Percentiles rank a stretch among this genome's conserved stretches.
These are phyloP conservation scores for Carex arenaria DNA, from an alignment of 202 grass and related monocot species.

Conservation along the genomic window DNA sequence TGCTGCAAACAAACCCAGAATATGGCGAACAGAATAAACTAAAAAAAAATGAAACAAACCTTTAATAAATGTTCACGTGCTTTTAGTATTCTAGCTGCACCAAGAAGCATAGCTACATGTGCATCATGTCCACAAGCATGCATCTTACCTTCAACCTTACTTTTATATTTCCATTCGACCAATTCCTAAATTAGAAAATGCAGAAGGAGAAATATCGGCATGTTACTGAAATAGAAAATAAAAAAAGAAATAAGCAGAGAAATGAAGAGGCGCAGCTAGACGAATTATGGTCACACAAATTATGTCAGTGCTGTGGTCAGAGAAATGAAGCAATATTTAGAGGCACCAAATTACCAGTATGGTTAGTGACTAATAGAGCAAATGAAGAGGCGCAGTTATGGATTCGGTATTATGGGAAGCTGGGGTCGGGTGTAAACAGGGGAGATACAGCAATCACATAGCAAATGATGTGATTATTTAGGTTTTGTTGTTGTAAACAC, in stretches of 20 bases:
- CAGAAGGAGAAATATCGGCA: not conserved
- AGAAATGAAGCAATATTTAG: no score
- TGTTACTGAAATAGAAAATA: slow-evolving; percentile 9
- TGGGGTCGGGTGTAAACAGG: no score
- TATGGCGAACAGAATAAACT: not conserved
- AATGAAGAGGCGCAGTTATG: no score
- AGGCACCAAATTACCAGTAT: no score
- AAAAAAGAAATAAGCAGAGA: not conserved
- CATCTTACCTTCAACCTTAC: slow-evolving; percentile 81
- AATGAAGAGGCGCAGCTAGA: no score
- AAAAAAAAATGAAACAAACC: slow-evolving; percentile 27
- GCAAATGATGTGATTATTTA: no score
- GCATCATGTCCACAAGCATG: slow-evolving; percentile 98
- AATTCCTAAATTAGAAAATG: slow-evolving; percentile 44
- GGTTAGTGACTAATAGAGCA: no score
- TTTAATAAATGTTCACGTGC: slow-evolving; percentile 58
- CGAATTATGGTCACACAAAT: no score
- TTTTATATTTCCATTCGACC: slow-evolving; percentile 90
- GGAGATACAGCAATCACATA: no score
- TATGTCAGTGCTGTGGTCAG: no score
- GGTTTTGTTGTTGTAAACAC: no score
- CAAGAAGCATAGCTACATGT: slow-evolving; percentile 95
- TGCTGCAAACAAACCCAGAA: not conserved
- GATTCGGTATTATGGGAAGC: no score
- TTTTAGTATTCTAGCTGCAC: slow-evolving; percentile 80